phyloP scores from a whole-genome alignment of 2,329 filamentous ascomycete species.

The Dryadomyces sulphureus region DNA sequence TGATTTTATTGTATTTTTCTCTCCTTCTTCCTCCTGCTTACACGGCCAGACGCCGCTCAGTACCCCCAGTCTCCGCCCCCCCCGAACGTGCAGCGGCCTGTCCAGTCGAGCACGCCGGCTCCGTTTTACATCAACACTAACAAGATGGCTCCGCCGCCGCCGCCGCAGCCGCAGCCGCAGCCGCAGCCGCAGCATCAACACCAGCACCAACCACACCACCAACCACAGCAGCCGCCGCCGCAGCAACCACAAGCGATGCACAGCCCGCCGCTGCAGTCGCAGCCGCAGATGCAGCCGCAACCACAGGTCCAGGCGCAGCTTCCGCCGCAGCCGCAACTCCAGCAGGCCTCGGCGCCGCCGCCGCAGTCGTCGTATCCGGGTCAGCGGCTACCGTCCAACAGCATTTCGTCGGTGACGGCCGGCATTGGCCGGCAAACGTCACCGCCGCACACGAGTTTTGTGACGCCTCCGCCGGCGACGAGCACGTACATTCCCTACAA shows the following conservation, averaged over 20 bases:
- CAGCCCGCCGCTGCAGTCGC: too few relatives aligned
- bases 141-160: conserved; percentile 27
- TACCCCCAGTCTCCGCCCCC: conserved; percentile 35
- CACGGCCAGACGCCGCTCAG: conserved; percentile 25
- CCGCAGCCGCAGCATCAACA: conserved; percentile 1
- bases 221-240: background rate
- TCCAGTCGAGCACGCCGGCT: conserved; percentile 38
- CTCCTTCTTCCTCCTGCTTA: too few relatives aligned
- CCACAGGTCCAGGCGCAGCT: background rate
- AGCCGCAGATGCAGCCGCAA: background rate
- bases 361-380: conserved; percentile 17
- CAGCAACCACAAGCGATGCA: too few relatives aligned
- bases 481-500: conserved; percentile 33
- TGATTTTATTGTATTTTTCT: too few relatives aligned
- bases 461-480: conserved; percentile 26
- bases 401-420: conserved; percentile 12
- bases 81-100: conserved; percentile 36
- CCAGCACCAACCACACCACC: background rate
- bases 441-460: conserved; percentile 31
- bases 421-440: conserved; percentile 22
- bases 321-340: background rate
- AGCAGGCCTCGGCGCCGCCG: background rate
- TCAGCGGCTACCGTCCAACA: conserved; percentile 30
- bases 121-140: conserved; percentile 56
- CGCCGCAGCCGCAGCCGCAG: conserved; percentile 3